Evolutionary conservation across 192 early-diverging fungal species (phyloP).

Genomic region (Jimgerdemannia lactiflua): DNA sequence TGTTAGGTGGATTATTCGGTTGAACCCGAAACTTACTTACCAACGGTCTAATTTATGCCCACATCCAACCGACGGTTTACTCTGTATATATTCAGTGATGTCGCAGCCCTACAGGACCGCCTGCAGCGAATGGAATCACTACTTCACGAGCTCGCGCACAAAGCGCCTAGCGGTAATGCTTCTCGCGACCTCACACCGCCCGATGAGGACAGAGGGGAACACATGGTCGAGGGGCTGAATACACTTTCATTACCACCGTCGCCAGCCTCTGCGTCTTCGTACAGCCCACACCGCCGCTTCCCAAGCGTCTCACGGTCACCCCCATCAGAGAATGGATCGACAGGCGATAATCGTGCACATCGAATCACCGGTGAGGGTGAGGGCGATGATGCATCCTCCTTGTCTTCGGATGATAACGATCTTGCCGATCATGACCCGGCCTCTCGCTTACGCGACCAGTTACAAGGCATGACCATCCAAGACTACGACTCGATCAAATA

Average conservation of each 20-base stretch:
- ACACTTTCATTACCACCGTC: neutral
- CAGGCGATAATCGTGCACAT: neutral
- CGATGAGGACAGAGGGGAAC: neutral
- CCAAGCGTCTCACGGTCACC: neutral
- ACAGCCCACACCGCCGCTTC: neutral
- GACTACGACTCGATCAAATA: slow-evolving; percentile 63
- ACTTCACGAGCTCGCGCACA: slow-evolving; percentile 48
- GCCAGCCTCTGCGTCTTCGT: neutral
- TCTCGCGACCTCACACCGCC: neutral
- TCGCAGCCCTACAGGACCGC: slow-evolving; percentile 72
- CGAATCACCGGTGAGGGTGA: neutral
- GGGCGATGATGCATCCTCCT: neutral
- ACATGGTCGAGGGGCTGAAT: neutral
- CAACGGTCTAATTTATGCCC: too few relatives aligned
- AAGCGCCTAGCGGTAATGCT: neutral
- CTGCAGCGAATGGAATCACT: slow-evolving; percentile 68
- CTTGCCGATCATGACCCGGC: neutral
- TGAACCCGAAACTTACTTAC: too few relatives aligned
- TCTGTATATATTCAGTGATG: slow-evolving; percentile 20
- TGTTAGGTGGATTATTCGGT: too few relatives aligned
- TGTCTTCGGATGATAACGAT: neutral
- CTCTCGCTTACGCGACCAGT: slow-evolving; percentile 35
- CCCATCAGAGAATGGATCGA: neutral
- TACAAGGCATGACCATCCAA: slow-evolving; percentile 59
- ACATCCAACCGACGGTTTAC: too few relatives aligned